phyloP scores from a whole-genome alignment of 352 stramenopile genomes.

The Globisporangium heterothallicum region DNA sequence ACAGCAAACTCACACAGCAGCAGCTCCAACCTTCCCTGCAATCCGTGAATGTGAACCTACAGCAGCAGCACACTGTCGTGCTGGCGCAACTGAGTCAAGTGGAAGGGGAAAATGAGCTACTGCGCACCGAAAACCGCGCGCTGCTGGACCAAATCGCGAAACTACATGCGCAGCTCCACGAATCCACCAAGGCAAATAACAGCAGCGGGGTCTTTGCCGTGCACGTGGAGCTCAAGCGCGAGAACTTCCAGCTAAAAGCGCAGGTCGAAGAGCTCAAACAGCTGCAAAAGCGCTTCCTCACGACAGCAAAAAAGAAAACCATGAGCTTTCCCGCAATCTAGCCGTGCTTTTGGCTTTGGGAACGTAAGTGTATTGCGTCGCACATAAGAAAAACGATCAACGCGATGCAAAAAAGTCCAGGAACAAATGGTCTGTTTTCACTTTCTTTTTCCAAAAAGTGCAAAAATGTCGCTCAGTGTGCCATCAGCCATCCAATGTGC shows the following conservation, averaged over 20 bases:
- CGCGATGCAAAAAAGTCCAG: too few species aligned
- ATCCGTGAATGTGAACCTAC: slow-evolving; percentile 1
- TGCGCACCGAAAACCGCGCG: slow-evolving; percentile 22
- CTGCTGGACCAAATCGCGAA: slow-evolving; percentile 33
- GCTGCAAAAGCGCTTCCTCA: slow-evolving; percentile 59
- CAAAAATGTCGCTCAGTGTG: not conserved
- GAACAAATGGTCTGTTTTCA: too few species aligned
- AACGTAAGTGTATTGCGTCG: too few species aligned
- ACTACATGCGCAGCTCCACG: slow-evolving; percentile 31
- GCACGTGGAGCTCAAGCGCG: slow-evolving; percentile 72
- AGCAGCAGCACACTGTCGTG: slow-evolving; percentile 11
- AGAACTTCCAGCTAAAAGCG: slow-evolving; percentile 57
- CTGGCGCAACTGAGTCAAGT: slow-evolving; percentile 6
- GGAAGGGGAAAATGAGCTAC: slow-evolving; percentile 19
- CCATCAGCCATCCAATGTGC: too few species aligned
- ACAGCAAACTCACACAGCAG: slow-evolving; percentile 10
- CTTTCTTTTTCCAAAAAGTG: too few species aligned
- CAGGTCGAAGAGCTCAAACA: slow-evolving; percentile 73
- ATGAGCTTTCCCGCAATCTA: slow-evolving; percentile 58
- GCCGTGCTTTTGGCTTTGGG: too few species aligned
- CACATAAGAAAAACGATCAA: too few species aligned
- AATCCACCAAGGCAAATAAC: slow-evolving; percentile 17
- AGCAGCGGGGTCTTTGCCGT: slow-evolving; percentile 40
- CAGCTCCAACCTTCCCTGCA: slow-evolving; percentile 7
- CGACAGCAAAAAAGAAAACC: slow-evolving; percentile 68